phyloP scores from a whole-genome alignment of 805 yeast genomes.

The Teunomyces funiuensis region DNA sequence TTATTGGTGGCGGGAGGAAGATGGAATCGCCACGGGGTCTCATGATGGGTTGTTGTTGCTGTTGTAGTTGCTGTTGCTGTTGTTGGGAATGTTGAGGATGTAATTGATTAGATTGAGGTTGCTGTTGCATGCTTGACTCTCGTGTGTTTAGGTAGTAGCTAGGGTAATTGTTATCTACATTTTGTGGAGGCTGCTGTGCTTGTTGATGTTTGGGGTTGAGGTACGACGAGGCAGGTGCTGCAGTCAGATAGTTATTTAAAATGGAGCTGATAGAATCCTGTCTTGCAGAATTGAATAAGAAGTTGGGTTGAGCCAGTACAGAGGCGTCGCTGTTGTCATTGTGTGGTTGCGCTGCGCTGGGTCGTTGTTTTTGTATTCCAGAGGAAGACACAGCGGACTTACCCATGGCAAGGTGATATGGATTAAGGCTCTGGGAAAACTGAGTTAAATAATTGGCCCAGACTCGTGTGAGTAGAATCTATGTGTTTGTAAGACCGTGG shows the following conservation, averaged over 20 bases:
- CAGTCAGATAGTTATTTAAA: slow-evolving; percentile 20
- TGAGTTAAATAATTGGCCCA: not conserved
- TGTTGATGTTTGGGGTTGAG: slow-evolving; percentile 4
- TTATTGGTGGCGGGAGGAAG: slow-evolving; percentile 37
- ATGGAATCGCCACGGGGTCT: slow-evolving; percentile 41
- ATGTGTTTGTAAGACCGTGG: not conserved
- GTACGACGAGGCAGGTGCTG: slow-evolving; percentile 3
- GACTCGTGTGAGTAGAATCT: not conserved
- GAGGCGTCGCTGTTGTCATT: slow-evolving; percentile 4
- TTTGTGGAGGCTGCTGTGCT: slow-evolving; percentile 2
- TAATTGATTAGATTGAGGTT: slow-evolving; percentile 11
- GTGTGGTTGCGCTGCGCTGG: slow-evolving; percentile 3
- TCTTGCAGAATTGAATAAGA: slow-evolving; percentile 26
- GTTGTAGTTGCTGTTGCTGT: not conserved
- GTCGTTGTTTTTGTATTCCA: slow-evolving; percentile 3
- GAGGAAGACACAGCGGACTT: slow-evolving; percentile 7
- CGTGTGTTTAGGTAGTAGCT: slow-evolving; percentile 9
- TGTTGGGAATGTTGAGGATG: too few species aligned
- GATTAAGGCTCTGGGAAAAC: not conserved
- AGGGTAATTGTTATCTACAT: slow-evolving; percentile 9
- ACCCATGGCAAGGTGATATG: not conserved
- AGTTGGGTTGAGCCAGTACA: slow-evolving; percentile 16
- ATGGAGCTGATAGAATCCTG: slow-evolving; percentile 31
- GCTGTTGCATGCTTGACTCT: slow-evolving; percentile 9
- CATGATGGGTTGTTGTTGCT: slow-evolving; percentile 2